phyloP scores from a whole-genome alignment of 345 rosid genomes.

The Hypericum androsaemum region DNA sequence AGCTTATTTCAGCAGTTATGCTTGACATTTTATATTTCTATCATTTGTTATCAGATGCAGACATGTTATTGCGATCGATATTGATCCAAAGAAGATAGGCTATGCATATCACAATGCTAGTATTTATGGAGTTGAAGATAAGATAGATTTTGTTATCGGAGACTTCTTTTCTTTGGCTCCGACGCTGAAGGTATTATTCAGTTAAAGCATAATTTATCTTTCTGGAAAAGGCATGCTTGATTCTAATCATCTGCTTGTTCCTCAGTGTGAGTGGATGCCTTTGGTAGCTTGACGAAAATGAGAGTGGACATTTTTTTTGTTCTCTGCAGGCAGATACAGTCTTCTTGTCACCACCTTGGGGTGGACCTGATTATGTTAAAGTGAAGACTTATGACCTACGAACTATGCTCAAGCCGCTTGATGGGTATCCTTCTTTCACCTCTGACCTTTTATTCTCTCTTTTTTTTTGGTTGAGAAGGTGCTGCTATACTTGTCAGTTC shows the following conservation, averaged over 20 bases:
- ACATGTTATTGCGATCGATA: conserved; percentile 68
- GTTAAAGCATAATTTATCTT: not conserved
- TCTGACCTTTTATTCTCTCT: not conserved
- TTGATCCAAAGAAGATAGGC: conserved; percentile 69
- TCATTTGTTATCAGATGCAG: conserved; percentile 41
- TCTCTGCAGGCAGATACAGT: conserved; percentile 58
- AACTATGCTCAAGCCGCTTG: conserved; percentile 79
- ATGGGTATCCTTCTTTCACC: conserved; percentile 46
- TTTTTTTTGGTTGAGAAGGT: not conserved
- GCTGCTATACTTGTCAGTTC: not conserved
- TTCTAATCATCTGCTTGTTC: not conserved
- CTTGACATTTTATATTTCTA: conserved; percentile 3
- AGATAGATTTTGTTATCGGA: conserved; percentile 67
- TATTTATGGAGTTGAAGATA: conserved; percentile 64
- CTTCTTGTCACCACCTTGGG: conserved; percentile 97
- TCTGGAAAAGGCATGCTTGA: not conserved
- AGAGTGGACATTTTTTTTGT: no score
- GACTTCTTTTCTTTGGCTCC: conserved; percentile 69
- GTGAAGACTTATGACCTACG: conserved; percentile 49
- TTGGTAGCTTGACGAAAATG: no score
- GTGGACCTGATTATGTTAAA: conserved; percentile 81
- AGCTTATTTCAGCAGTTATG: not conserved
- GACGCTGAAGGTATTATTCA: conserved; percentile 47
- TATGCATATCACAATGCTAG: conserved; percentile 77
- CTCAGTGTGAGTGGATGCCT: not conserved